Conservation (phyloP, 352 stramenopile species). For the Chrysophaeum taylorii region DNA sequence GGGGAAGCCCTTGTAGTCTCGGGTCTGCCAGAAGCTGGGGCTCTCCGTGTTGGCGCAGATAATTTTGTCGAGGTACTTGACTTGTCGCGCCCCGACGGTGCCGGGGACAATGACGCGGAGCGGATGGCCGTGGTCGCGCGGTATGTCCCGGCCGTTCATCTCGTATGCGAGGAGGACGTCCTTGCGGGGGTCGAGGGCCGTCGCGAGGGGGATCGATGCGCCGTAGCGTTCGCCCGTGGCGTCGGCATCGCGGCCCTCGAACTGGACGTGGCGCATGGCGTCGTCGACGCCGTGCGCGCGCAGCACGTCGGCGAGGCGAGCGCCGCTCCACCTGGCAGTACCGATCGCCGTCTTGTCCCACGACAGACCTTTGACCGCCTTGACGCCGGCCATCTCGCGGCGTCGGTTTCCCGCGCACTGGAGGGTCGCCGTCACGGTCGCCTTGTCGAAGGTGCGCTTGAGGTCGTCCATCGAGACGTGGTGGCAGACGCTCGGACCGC, state of each 20-base stretch:
- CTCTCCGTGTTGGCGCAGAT: constrained; percentile 40
- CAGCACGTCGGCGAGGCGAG: constrained; percentile 80
- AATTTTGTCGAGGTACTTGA: constrained; percentile 92
- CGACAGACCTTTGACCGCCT: constrained; percentile 55
- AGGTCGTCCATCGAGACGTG: constrained; percentile 76
- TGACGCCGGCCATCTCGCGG: constrained; percentile 70
- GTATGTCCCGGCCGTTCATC: constrained; percentile 86
- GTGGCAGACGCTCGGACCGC: no score
- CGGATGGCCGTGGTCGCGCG: constrained; percentile 81
- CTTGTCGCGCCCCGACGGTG: constrained; percentile 80
- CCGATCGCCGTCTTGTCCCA: constrained; percentile 78
- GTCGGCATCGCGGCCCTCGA: constrained; percentile 52
- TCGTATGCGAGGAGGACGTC: constrained; percentile 95
- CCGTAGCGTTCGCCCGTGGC: constrained; percentile 34
- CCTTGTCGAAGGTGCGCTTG: constrained; percentile 60
- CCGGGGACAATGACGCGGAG: constrained; percentile 81
- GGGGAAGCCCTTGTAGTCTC: constrained; percentile 58
- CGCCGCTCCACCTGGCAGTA: constrained; percentile 86
- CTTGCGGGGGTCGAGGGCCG: constrained; percentile 78
- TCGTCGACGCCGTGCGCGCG: constrained; percentile 64
- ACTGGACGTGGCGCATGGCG: constrained; percentile 52
- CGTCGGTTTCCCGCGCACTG: constrained; percentile 94
- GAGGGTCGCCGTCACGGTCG: constrained; percentile 79
- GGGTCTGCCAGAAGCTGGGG: constrained; percentile 49
- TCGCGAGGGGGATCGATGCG: constrained; percentile 79